Evolutionary conservation across 2,329 filamentous ascomycete genomes (phyloP).

Genomic region (Pseudodiploospora longispora): DNA sequence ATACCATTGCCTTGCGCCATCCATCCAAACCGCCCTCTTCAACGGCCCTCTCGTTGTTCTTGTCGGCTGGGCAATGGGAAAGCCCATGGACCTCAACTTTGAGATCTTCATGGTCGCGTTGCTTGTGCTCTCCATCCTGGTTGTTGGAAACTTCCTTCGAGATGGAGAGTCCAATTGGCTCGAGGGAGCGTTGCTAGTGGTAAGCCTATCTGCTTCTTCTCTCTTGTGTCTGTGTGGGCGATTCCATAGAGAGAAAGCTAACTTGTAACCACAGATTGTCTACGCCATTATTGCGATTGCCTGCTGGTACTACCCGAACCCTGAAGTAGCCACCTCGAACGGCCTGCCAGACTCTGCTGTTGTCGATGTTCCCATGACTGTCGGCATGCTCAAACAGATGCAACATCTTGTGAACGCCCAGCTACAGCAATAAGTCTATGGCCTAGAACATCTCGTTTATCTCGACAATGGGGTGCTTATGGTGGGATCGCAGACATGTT

Average conservation of each 20-base stretch:
- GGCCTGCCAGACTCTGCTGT: constrained; percentile 15
- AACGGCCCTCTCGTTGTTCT: constrained; percentile 66
- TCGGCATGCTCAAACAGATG: constrained; percentile 19
- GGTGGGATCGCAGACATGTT: too few species aligned
- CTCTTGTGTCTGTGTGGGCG: rapidly evolving
- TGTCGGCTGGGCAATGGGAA: constrained; percentile 59
- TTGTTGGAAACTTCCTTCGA: constrained; percentile 66
- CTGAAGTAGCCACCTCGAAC: constrained; percentile 27
- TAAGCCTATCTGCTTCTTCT: constrained; percentile 18
- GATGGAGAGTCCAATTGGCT: constrained; percentile 71
- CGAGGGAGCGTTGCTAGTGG: constrained; percentile 62
- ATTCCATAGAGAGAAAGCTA: neutral
- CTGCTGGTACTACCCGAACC: constrained; percentile 37
- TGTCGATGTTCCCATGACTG: constrained; percentile 23
- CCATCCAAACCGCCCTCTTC: constrained; percentile 67
- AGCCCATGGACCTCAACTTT: constrained; percentile 63
- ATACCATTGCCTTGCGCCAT: constrained; percentile 64
- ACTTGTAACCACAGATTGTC: constrained; percentile 18
- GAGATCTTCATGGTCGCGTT: constrained; percentile 69
- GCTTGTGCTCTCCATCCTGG: constrained; percentile 64
- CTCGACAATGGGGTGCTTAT: too few species aligned
- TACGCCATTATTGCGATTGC: constrained; percentile 38
- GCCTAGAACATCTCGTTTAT: too few species aligned
- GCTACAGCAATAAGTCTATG: neutral
- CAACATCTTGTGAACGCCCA: constrained; percentile 15